A percentile compares a stretch with the other conserved stretches of the same genome.
Evolutionary conservation across 179 eudicot species (phyloP).

Genomic region (Heliamphora ciliata): DNA sequence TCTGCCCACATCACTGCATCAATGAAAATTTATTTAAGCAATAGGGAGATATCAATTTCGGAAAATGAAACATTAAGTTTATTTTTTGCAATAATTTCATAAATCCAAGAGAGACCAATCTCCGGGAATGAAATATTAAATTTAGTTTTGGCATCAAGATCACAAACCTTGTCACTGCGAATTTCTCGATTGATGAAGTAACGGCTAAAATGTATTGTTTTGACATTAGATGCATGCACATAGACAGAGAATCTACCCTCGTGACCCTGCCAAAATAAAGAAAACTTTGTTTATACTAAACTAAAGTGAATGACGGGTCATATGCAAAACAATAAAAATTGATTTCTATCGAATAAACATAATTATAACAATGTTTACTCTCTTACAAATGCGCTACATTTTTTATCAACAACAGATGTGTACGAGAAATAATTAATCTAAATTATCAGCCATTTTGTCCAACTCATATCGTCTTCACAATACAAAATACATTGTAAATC

Average conservation of each 20-base stretch:
- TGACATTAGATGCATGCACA: constrained; percentile 78
- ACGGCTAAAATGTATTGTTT: constrained; percentile 61
- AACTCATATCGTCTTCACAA: neutral
- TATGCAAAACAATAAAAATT: neutral
- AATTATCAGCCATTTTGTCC: neutral
- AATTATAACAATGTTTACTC: neutral
- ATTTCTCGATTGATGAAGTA: constrained; percentile 67
- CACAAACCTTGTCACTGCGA: constrained; percentile 73
- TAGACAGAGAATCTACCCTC: constrained; percentile 85
- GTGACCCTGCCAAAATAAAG: constrained; percentile 62
- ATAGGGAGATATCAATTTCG: too few species aligned
- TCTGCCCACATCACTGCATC: neutral
- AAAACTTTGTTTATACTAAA: neutral
- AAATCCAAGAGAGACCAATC: neutral
- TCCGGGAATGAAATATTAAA: neutral
- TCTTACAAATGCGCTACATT: neutral
- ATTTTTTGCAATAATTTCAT: too few species aligned
- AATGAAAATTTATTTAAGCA: neutral
- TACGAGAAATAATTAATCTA: neutral
- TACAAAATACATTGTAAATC: neutral
- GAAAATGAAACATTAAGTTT: too few species aligned
- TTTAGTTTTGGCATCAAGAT: neutral
- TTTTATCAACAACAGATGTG: neutral
- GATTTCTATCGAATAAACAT: neutral
- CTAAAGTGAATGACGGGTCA: neutral